Evolutionary conservation across 2,329 filamentous ascomycete species (phyloP), one percentile per base, ranked within the genome.

Genomic region (Aspergillus novoparasiticus): DNA sequence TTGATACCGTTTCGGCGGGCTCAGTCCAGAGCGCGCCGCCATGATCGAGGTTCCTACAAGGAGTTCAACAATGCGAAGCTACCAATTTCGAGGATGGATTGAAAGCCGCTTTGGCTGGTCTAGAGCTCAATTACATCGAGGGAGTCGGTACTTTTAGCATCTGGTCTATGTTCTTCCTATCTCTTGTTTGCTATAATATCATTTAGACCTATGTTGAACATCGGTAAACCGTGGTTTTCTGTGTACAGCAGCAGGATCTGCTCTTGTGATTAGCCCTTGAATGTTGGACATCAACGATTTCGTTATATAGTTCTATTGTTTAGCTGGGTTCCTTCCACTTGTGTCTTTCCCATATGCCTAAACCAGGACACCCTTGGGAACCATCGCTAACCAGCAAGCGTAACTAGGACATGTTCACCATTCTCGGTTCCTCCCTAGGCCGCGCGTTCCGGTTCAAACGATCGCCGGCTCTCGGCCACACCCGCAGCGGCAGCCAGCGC

Each of bases 331-430:
- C 8, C 46, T 6, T 51, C 30, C 26, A 5, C 30, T 30, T 51
- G 12, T 50, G 46, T 9, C 48, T 21, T 51, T 32, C 43, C 21
- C 14, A 55, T 54, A 48, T 26, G 26, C 26, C 16, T 51, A 59
- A 32, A 12, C 19, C 14, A 26, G 23, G 11, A 14, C 28, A 14
- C 30, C 16, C 11, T 30, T 30, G 19, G 48, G 19, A 21, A 32
- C 48, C 28, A 32, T 53, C 43, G 32, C 57, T 63, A 60, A 57
- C 53, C 39, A 32, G n/a, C 54, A 8, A 51, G 21, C 59, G 43
- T 55, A 58, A 68, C 67, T 67, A 83, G 81, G 82, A 84, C 69
- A 79, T 83, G 72, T 71, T 77, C 61, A 72, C 81, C 64, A 82
- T 84, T 57, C 64, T 81, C n/a, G 76, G 80, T 63, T 82, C 80